These are phyloP conservation scores for Fonsecaea erecta DNA, from an alignment of 2,329 filamentous ascomycete genomes.

Conservation along the genomic window DNA sequence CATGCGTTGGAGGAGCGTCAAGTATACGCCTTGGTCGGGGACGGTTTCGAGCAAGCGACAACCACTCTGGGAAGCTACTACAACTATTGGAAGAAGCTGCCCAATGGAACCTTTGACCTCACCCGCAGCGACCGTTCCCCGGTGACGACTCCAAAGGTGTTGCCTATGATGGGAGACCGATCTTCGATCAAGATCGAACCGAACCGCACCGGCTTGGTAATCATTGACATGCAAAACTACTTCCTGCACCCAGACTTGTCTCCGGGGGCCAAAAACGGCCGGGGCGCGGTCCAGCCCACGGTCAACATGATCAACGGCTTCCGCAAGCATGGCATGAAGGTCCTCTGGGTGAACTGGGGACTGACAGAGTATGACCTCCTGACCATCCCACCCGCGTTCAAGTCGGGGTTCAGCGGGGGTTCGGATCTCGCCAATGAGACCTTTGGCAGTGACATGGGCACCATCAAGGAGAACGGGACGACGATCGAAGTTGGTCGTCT, in stretches of 20 bases:
- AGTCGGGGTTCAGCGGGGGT: conserved; percentile 52
- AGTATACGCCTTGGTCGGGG: conserved; percentile 24
- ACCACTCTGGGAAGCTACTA: conserved; percentile 40
- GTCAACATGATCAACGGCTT: conserved; percentile 51
- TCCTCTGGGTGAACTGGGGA: conserved; percentile 63
- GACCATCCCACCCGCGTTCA: conserved; percentile 55
- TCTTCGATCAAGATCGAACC: conserved; percentile 47
- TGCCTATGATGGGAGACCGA: conserved; percentile 39
- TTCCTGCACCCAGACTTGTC: conserved; percentile 53
- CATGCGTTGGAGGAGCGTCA: conserved; percentile 19
- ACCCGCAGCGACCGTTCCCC: conserved; percentile 40
- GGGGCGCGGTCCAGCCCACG: conserved; percentile 47
- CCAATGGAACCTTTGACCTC: conserved; percentile 40
- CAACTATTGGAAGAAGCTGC: conserved; percentile 42
- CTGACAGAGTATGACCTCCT: conserved; percentile 56
- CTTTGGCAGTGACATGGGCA: conserved; percentile 24
- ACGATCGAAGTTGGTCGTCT: conserved; percentile 42
- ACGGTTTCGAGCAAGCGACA: conserved; percentile 26
- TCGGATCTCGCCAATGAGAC: conserved; percentile 33
- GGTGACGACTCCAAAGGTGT: conserved; percentile 31
- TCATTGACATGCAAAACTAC: conserved; percentile 60
- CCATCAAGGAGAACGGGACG: conserved; percentile 17
- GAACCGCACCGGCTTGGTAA: conserved; percentile 51
- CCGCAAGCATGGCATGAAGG: conserved; percentile 52
- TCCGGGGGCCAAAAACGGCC: conserved; percentile 48